Evolutionary conservation across 2,329 filamentous ascomycete genomes (phyloP), one percentile per base, ranked within the genome.

Genomic region (Pseudogymnoascus sp.): DNA sequence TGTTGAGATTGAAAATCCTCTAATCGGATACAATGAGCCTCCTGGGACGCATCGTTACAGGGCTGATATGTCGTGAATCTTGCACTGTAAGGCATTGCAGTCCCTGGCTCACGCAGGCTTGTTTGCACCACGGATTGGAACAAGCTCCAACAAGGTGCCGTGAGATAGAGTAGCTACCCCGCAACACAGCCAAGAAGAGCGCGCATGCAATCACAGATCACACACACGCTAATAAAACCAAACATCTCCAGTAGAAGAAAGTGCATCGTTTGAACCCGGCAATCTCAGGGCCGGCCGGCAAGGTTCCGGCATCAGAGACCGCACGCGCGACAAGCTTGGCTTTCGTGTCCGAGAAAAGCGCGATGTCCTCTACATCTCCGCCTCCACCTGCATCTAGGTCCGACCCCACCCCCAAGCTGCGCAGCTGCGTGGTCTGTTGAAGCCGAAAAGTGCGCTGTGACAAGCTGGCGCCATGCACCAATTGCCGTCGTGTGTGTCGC

Each of bases 361-460:
- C 68, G 67, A 64, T 62, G 38, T 37, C 59, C 2, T 7, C 7
- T 3, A 42, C 23, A 53, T 60, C 21, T 42, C 61, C 1, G 16
- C 61, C 21, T 31, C 61, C 6, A 18, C n/a, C 62, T 23, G 49
- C 43, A 65, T 68, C 49, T 46, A 40, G n/a, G n/a, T 40, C 37
- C n/a, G n/a, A 42, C 16, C 8, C 38, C 16, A 11, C 38, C 3
- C 38, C 38, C 16, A 78, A 80, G 67, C 71, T 69, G 60, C 79
- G 80, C 61, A 82, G 80, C 69, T 83, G 81, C 61, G 74, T 80
- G 3, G 75, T 78, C 3, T 85, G 82, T 65, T 77, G 82, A 46
- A 75, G 72, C 36, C 81, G 83, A 53, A 85, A 85, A 66, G 82
- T 85, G 3, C 80, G 81, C 49, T 86, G 83, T 70, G 80, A 85